A percentile compares a stretch with the other conserved stretches of the same genome.
phyloP scores from a whole-genome alignment of 2,329 filamentous ascomycete genomes.

The Myriosclerotinia scirpicola region DNA sequence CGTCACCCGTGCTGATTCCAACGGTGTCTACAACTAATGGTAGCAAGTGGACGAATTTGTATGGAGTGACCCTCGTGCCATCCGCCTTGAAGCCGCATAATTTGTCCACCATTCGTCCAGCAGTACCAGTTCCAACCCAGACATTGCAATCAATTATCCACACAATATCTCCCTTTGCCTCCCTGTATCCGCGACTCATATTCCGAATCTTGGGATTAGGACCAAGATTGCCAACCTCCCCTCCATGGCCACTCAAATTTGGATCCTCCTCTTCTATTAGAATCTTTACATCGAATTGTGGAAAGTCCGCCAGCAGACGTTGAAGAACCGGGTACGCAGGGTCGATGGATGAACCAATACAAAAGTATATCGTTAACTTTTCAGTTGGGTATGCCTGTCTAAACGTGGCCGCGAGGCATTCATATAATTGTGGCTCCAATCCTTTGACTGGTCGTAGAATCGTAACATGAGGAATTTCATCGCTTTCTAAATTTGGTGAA shows the following conservation, averaged over 20 bases:
- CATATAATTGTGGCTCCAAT: slow-evolving; percentile 84
- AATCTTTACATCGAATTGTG: slow-evolving; percentile 67
- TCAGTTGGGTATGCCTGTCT: slow-evolving; percentile 75
- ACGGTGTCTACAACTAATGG: slow-evolving; percentile 82
- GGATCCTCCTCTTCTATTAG: slow-evolving; percentile 83
- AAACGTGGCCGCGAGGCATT: slow-evolving; percentile 86
- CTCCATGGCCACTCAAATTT: slow-evolving; percentile 56
- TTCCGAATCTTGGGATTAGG: slow-evolving; percentile 99
- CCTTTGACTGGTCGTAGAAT: slow-evolving; percentile 93
- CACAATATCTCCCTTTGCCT: slow-evolving; percentile 82
- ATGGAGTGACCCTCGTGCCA: slow-evolving; percentile 54
- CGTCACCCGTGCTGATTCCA: slow-evolving; percentile 38
- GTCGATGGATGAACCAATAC: slow-evolving; percentile 72
- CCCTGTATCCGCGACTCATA: slow-evolving; percentile 87
- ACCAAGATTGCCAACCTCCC: slow-evolving; percentile 62
- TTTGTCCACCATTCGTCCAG: slow-evolving; percentile 85
- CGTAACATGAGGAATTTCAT: slow-evolving; percentile 76
- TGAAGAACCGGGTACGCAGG: slow-evolving; percentile 74
- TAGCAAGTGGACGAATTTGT: slow-evolving; percentile 94
- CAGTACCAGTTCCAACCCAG: slow-evolving; percentile 78
- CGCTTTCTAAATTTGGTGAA: slow-evolving; percentile 50
- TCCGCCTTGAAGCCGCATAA: slow-evolving; percentile 66
- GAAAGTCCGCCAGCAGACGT: slow-evolving; percentile 71
- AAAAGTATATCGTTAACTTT: slow-evolving; percentile 79
- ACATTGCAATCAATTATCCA: slow-evolving; percentile 98